Conservation (phyloP, 2,329 filamentous ascomycete genomes). For the Uncinocarpus reesii region DNA sequence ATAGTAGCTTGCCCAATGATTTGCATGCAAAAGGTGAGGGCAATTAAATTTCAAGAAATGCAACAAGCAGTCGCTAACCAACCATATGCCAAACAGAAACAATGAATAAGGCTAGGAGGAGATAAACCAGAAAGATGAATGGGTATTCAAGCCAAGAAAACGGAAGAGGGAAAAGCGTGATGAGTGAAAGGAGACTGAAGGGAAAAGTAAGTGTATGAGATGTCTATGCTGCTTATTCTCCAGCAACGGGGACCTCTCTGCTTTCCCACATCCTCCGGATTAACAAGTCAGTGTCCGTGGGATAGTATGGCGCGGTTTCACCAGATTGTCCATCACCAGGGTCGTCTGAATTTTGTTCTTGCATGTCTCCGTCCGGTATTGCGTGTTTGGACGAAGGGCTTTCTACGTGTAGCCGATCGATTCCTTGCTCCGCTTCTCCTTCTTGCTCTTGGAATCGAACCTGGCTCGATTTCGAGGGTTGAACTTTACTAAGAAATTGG, state of each 20-base stretch:
- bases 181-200: not conserved
- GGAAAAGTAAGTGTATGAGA: not conserved
- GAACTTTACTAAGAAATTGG: slow-evolving; percentile 17
- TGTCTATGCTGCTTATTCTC: slow-evolving; percentile 15
- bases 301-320: slow-evolving; percentile 21
- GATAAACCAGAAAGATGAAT: not conserved
- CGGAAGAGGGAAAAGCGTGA: not conserved
- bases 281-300: slow-evolving; percentile 31
- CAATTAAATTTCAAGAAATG: not conserved
- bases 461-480: slow-evolving; percentile 22
- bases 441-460: slow-evolving; percentile 28
- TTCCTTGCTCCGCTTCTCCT: slow-evolving; percentile 14
- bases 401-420: slow-evolving; percentile 19
- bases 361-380: not conserved
- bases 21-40: no score
- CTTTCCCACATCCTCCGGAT: slow-evolving; percentile 38
- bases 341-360: slow-evolving; percentile 13
- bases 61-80: not conserved
- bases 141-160: slow-evolving; percentile 1
- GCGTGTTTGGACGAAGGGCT: slow-evolving; percentile 10
- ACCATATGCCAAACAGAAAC: not conserved
- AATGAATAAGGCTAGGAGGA: not conserved
- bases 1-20: no score
- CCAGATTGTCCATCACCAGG: slow-evolving; percentile 13
- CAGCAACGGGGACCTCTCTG: slow-evolving; percentile 31